Evolutionary conservation across 2,329 filamentous ascomycete species (phyloP), one percentile per base, ranked within the genome.

Genomic region (Exserohilum rostratum): DNA sequence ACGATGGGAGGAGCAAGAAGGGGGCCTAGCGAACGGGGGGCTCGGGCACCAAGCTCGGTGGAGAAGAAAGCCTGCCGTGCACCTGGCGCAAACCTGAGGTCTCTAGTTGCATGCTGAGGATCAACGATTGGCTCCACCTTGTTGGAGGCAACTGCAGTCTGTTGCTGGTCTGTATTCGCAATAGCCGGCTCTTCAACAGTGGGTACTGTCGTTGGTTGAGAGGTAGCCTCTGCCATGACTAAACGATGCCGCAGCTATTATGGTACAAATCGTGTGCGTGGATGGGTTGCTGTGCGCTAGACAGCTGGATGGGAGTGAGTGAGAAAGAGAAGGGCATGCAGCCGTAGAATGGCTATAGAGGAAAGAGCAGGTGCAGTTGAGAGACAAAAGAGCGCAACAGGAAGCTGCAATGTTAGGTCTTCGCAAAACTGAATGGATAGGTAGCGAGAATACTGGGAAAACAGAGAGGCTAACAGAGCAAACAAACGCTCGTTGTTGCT

Each of bases 41-140:
- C 47, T 40, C 55, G 61, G 13, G 43, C 52, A 38, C 71, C 61
- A 27, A 67, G 55, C 35, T 64, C 57, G 10, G 70, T 75, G 22
- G 70, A 73, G 62, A 73, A 71, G 50, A 70, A 55, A 22, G 68
- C 68, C 27, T 47, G 46, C 13, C 60, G 55, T 22, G 20, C 33
- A 22, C 47, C 43, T 7, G 55, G 58, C 5, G n/a, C 29, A 25
- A 57, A 58, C 15, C 53, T 49, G 38, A 49, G 18, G 34, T 42
- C 44, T 35, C 45, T 42, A 34, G 46, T 44, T 18, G 44, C 42
- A 49, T 38, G 20, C 13, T 46, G 51, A 31, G 44, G 25, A 27
- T 43, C 38, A 31, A 46, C 51, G 7, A 60, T 51, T 3, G 55
- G 52, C 27, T 61, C 56, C 2, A 64, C 57, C 42, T 52, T 55